phyloP scores from a whole-genome alignment of 768 basidiomycete species.

The Boletus subparvulus region DNA sequence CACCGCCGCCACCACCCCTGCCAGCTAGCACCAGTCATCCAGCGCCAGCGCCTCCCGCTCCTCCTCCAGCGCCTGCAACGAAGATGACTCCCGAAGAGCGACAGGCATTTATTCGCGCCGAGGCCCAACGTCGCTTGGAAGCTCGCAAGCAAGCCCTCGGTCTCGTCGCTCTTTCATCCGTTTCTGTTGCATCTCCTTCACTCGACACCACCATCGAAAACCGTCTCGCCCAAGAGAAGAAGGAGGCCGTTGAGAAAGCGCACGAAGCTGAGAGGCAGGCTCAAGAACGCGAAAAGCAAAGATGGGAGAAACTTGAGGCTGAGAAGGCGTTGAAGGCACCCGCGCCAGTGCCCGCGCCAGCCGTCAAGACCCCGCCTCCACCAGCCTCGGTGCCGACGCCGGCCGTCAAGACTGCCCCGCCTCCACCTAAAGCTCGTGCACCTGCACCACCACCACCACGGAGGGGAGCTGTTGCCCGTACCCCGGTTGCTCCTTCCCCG shows the following conservation, averaged over 20 bases:
- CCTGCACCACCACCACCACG: conserved; percentile 40
- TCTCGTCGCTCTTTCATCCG: conserved; percentile 46
- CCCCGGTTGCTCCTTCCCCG: conserved; percentile 22
- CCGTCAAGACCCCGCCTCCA: too few species aligned
- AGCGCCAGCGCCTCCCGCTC: conserved; percentile 45
- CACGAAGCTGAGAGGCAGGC: conserved; percentile 76
- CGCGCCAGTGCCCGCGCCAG: too few species aligned
- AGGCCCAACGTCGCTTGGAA: conserved; percentile 80
- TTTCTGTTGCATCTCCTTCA: conserved; percentile 40
- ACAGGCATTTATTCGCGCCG: conserved; percentile 68
- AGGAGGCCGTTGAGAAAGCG: conserved; percentile 86
- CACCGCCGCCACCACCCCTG: conserved; percentile 48
- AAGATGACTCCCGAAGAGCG: conserved; percentile 90
- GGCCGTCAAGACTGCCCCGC: conserved; percentile 37
- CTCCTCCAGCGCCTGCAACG: conserved; percentile 57
- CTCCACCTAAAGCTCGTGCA: conserved; percentile 29
- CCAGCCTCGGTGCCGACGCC: conserved; percentile 38
- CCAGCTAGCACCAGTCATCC: conserved; percentile 38
- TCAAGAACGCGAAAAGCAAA: conserved; percentile 70
- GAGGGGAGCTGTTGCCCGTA: conserved; percentile 12
- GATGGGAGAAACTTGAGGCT: conserved; percentile 71
- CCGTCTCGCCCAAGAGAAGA: conserved; percentile 79
- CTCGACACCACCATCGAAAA: conserved; percentile 85
- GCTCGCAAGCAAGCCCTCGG: conserved; percentile 86
- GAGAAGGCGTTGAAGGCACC: conserved; percentile 69